phyloP scores from a whole-genome alignment of 305 asterid genomes.

The Fraxinus nigra region DNA sequence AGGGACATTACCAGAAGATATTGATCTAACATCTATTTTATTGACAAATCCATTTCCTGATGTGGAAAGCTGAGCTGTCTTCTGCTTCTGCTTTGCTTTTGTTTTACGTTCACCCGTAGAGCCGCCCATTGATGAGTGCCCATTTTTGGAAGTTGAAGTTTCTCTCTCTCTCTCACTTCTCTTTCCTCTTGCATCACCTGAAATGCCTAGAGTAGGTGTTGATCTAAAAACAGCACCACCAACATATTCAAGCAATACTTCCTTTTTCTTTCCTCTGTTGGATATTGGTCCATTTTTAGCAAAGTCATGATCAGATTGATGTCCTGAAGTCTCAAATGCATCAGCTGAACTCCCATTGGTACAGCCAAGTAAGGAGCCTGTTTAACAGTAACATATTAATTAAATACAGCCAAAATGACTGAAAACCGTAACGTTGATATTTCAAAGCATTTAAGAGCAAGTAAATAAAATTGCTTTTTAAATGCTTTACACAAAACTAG shows the following conservation, averaged over 20 bases:
- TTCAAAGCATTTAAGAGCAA: not conserved
- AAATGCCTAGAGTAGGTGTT: slow-evolving; percentile 46
- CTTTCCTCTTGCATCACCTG: slow-evolving; percentile 80
- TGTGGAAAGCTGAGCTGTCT: slow-evolving; percentile 74
- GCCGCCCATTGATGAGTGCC: slow-evolving; percentile 38
- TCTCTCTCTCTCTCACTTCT: slow-evolving; percentile 48
- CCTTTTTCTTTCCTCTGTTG: slow-evolving; percentile 86
- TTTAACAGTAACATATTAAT: slow-evolving; percentile 10
- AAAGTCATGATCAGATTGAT: slow-evolving; percentile 46
- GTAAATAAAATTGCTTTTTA: not conserved
- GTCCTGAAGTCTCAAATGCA: slow-evolving; percentile 38
- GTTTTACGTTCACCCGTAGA: slow-evolving; percentile 83
- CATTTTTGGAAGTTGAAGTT: slow-evolving; percentile 40
- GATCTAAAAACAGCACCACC: slow-evolving; percentile 46
- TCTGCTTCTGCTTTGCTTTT: slow-evolving; percentile 79
- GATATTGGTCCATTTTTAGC: slow-evolving; percentile 64
- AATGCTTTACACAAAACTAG: slow-evolving; percentile 14
- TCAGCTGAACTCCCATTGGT: slow-evolving; percentile 37
- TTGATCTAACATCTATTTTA: slow-evolving; percentile 53
- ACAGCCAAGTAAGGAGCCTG: slow-evolving; percentile 28
- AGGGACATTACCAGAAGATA: slow-evolving; percentile 42
- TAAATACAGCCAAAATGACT: slow-evolving; percentile 20
- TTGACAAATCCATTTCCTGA: slow-evolving; percentile 56
- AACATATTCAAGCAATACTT: slow-evolving; percentile 73
- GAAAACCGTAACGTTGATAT: not conserved